phyloP scores from a whole-genome alignment of 768 basidiomycete genomes.

The Amanita jacksonii region DNA sequence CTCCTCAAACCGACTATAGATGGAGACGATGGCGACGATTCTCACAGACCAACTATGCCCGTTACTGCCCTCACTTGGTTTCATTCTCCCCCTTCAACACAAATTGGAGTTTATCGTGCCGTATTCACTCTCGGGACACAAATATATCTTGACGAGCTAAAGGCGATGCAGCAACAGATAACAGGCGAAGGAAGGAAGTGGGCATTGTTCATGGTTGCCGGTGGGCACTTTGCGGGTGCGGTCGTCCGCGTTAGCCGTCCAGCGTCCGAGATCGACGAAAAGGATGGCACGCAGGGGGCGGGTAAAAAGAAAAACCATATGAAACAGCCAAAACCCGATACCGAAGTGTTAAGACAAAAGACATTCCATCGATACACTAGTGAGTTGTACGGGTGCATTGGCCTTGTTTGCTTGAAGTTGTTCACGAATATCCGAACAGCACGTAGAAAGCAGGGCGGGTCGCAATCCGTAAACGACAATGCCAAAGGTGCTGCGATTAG shows the following conservation, averaged over 20 bases:
- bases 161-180: slow-evolving; percentile 46
- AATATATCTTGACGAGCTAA: slow-evolving; percentile 51
- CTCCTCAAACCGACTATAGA: slow-evolving; percentile 19
- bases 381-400: background rate
- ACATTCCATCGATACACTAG: slow-evolving; percentile 95
- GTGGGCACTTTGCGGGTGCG: slow-evolving; percentile 96
- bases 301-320: slow-evolving; percentile 39
- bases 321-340: slow-evolving; percentile 55
- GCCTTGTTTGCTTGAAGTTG: background rate
- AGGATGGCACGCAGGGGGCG: slow-evolving; percentile 31
- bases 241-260: slow-evolving; percentile 66
- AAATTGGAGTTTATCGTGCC: slow-evolving; percentile 80
- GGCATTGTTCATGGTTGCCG: slow-evolving; percentile 95
- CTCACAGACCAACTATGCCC: slow-evolving; percentile 17
- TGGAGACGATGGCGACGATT: slow-evolving; percentile 8
- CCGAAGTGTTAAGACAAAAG: slow-evolving; percentile 80
- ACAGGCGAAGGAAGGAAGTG: slow-evolving; percentile 54
- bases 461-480: slow-evolving; percentile 87
- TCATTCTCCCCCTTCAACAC: slow-evolving; percentile 76
- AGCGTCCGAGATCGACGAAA: slow-evolving; percentile 35
- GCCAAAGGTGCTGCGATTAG: slow-evolving; percentile 89
- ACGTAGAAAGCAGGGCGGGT: slow-evolving; percentile 94
- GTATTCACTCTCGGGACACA: slow-evolving; percentile 50
- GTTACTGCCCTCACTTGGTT: slow-evolving; percentile 84
- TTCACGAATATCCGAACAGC: slow-evolving; percentile 41